Conservation (phyloP, 345 rosid genomes). For the Mercurialis annua region DNA sequence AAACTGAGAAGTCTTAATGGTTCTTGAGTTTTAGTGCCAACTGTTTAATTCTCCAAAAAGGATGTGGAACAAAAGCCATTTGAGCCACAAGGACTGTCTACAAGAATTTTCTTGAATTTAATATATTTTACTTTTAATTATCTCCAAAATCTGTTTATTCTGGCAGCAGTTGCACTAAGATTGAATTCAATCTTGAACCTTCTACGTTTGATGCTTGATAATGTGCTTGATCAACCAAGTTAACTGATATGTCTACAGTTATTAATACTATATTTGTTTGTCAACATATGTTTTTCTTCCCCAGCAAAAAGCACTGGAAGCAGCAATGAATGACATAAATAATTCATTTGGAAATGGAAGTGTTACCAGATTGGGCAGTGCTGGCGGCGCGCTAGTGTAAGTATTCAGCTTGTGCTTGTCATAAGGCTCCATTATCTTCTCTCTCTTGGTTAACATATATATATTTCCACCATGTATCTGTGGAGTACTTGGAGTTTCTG, state of each 20-base stretch:
- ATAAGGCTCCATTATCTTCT: neutral
- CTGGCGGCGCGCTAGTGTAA: constrained; percentile 92
- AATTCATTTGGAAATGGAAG: constrained; percentile 92
- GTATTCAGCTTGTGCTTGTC: constrained; percentile 26
- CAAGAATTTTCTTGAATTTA: too few relatives aligned
- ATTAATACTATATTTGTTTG: neutral
- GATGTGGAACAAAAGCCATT: too few relatives aligned
- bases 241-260: neutral
- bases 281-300: neutral
- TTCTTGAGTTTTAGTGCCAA: too few relatives aligned
- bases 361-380: constrained; percentile 91
- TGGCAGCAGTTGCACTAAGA: neutral
- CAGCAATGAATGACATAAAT: constrained; percentile 90
- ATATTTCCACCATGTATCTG: neutral
- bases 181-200: neutral
- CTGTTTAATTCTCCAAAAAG: too few relatives aligned
- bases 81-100: too few relatives aligned
- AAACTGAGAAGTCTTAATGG: too few relatives aligned
- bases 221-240: neutral
- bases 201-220: neutral
- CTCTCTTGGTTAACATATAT: neutral
- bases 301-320: constrained; percentile 94
- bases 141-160: too few relatives aligned
- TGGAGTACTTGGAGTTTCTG: neutral
- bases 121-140: too few relatives aligned